phyloP scores from a whole-genome alignment of 2,329 filamentous ascomycete species.

The Fusarium xylarioides region DNA sequence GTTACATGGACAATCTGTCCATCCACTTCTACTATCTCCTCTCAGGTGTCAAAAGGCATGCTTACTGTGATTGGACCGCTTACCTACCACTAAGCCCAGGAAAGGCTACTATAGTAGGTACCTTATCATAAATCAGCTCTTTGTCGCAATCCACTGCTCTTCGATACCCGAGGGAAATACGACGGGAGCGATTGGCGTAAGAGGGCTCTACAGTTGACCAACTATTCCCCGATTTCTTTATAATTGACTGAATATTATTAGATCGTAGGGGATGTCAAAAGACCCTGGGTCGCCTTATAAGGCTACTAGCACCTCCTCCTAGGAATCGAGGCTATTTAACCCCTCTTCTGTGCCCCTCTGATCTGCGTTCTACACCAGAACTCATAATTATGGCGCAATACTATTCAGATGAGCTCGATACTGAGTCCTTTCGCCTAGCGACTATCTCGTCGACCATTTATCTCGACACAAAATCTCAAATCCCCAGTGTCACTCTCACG shows the following conservation, averaged over 20 bases:
- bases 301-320: neutral
- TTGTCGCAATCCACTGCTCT: neutral
- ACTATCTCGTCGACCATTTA: rapidly evolving
- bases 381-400: neutral
- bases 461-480: rapidly evolving
- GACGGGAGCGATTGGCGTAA: neutral
- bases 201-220: neutral
- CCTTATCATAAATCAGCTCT: neutral
- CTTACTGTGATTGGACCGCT: neutral
- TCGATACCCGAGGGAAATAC: neutral
- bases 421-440: neutral
- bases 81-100: neutral
- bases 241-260: rapidly evolving
- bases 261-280: neutral
- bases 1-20: neutral
- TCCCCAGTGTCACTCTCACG: neutral
- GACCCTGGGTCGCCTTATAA: neutral
- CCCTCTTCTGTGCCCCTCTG: neutral
- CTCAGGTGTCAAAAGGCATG: neutral
- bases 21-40: neutral
- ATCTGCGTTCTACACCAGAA: neutral
- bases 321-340: neutral
- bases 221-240: neutral
- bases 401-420: neutral
- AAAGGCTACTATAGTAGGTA: neutral